A percentile compares a stretch with the other conserved stretches of the same genome.
Evolutionary conservation across 2,329 filamentous ascomycete genomes (phyloP).

Genomic region (Aspergillus candidus): DNA sequence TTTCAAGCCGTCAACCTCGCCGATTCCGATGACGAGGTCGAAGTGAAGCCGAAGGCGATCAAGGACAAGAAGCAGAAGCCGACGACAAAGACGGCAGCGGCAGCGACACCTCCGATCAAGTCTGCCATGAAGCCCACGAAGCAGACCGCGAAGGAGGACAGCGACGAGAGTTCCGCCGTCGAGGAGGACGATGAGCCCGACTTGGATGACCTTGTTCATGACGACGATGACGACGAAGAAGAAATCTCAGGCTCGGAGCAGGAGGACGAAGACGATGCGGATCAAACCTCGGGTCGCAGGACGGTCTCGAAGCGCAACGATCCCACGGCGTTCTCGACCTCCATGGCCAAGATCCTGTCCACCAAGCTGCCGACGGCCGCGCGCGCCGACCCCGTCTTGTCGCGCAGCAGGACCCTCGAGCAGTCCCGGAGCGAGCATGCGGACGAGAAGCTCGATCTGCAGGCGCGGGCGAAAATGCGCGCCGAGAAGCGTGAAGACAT

Average conservation of each 20-base stretch:
- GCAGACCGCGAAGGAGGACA: conserved; percentile 10
- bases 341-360: conserved; percentile 84
- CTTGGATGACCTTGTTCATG: conserved; percentile 21
- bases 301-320: conserved; percentile 71
- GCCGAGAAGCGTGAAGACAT: conserved; percentile 71
- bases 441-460: conserved; percentile 72
- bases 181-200: conserved; percentile 23
- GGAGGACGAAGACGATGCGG: conserved; percentile 18
- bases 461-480: conserved; percentile 70
- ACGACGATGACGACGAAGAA: conserved; percentile 29
- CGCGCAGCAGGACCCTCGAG: conserved; percentile 69
- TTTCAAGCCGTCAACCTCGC: conserved; percentile 48
- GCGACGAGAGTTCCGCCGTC: conserved; percentile 17
- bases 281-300: conserved; percentile 36
- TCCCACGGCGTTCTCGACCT: conserved; percentile 82
- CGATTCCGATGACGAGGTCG: conserved; percentile 38
- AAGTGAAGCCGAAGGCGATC: conserved; percentile 7
- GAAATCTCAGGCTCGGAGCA: too few species aligned
- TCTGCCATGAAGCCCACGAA: conserved; percentile 14
- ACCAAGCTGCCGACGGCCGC: conserved; percentile 80
- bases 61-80: conserved; percentile 14
- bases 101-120: conserved; percentile 8
- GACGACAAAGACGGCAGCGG: conserved; percentile 11
- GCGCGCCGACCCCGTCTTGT: conserved; percentile 83
- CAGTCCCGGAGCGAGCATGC: conserved; percentile 65